Evolutionary conservation across 169 alveolate genomes (phyloP), one percentile per base, ranked within the genome.

Genomic region (Eimeria tenella): DNA sequence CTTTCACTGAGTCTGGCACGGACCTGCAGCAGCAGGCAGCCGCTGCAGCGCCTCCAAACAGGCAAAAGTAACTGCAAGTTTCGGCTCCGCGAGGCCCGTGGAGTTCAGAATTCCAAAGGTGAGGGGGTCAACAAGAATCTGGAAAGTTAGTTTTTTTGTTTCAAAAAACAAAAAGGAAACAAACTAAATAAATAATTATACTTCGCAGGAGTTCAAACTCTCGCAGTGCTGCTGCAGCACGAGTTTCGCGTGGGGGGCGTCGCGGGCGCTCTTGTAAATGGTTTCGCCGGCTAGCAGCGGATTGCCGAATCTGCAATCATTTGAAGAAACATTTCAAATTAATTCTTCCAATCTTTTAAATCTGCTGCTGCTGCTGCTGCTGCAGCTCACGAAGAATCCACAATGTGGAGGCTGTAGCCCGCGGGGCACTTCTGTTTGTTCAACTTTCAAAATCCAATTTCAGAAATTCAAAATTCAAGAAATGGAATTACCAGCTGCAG

Each of bases 141-240:
- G 77, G 71, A 81, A 15, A 5, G 58, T 6, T 10, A 11, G 1
- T 75, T 25, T 1, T 4, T 50, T 49, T 49, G 65, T n/a, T n/a
- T n/a, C n/a, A n/a, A n/a, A n/a, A n/a, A n/a, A n/a, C n/a, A n/a
- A n/a, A n/a, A n/a, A n/a, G 68, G 68, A 19, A 60, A 13, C 3
- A 1, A 2, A 60, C 68, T 3, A 13, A 3, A 60, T 13, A 60
- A 60, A 60, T 60, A 2, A 21, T 21, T 55, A 60, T 55, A 84
- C 91, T 60, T 84, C 52, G 50, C 91, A 84, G 0, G 62, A 52
- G 63, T 62, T 84, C 52, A 60, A 5, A 63, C 19, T 63, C 42
- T 84, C 91, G 63, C 91, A 84, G 60, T 84, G 91, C 91, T 84
- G 91, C 91, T 84, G 75, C 0, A 84, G 23, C n/a, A 84, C 91